Conservation (phyloP, 2,329 filamentous ascomycete genomes). For the Fusarium dimerum region DNA sequence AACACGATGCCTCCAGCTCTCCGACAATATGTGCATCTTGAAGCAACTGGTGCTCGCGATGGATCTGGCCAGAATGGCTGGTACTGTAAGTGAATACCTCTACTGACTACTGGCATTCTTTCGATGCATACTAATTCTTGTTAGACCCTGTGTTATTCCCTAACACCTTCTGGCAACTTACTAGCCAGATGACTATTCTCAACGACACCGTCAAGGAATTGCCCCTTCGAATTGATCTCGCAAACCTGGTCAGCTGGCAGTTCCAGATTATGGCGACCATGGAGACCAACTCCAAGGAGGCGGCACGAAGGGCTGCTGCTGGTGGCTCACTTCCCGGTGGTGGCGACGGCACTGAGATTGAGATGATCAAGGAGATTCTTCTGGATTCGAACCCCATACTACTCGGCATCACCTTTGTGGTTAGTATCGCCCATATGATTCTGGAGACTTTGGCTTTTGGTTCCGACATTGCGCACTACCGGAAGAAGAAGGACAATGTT, state of each 20-base stretch:
- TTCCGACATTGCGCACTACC: constrained; percentile 95
- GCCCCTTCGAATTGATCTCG: constrained; percentile 80
- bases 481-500: constrained; percentile 99
- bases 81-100: constrained; percentile 61
- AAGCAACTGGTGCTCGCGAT: constrained; percentile 80
- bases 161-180: constrained; percentile 98
- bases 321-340: constrained; percentile 72
- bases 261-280: constrained; percentile 83
- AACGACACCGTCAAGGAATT: constrained; percentile 86
- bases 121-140: constrained; percentile 14
- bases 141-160: constrained; percentile 78
- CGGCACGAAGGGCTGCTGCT: constrained; percentile 73
- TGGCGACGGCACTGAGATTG: constrained; percentile 89
- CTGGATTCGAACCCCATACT: constrained; percentile 93
- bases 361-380: constrained; percentile 95
- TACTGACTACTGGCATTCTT: neutral
- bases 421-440: constrained; percentile 87
- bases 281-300: constrained; percentile 85
- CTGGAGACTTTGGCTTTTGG: constrained; percentile 97
- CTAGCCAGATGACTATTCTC: constrained; percentile 83
- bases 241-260: constrained; percentile 85
- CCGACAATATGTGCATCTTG: constrained; percentile 76
- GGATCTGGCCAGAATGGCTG: constrained; percentile 83
- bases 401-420: constrained; percentile 78
- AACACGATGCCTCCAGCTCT: constrained; percentile 70